phyloP scores from a whole-genome alignment of 179 eudicot genomes.

The Beta corolliflora region DNA sequence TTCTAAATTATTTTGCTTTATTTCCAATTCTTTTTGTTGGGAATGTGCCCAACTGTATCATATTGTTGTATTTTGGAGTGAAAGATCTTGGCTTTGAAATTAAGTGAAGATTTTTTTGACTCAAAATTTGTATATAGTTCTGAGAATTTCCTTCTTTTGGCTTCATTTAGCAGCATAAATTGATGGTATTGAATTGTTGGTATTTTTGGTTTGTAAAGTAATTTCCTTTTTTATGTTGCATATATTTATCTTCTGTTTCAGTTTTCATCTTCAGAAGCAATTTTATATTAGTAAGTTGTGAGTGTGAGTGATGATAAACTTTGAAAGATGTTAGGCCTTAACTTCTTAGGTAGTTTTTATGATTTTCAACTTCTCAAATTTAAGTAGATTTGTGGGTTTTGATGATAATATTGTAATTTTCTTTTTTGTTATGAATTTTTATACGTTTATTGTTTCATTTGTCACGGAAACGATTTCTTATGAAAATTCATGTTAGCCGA shows the following conservation, averaged over 20 bases:
- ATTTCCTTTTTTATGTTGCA: not conserved
- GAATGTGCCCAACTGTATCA: slow-evolving; percentile 2
- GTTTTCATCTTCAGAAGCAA: not conserved
- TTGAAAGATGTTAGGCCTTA: not conserved
- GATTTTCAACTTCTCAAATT: not conserved
- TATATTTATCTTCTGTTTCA: not conserved
- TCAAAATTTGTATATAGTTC: not conserved
- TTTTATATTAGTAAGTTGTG: not conserved
- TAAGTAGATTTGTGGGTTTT: not conserved
- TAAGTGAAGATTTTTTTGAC: not conserved
- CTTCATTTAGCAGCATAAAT: not conserved
- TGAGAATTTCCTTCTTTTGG: slow-evolving; percentile 5
- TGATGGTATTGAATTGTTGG: not conserved
- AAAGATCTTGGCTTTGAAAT: slow-evolving; percentile 8
- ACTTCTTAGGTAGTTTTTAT: not conserved
- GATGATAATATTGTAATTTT: not conserved
- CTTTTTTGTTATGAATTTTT: too few relatives aligned
- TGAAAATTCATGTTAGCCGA: too few relatives aligned
- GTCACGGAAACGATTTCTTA: too few relatives aligned
- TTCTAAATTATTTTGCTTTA: not conserved
- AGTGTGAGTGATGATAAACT: too few relatives aligned
- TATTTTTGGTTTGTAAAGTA: not conserved
- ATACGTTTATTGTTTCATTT: too few relatives aligned
- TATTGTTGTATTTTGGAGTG: not conserved
- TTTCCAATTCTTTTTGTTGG: not conserved